Evolutionary conservation across 2,329 filamentous ascomycete genomes (phyloP), one percentile per base, ranked within the genome.

Genomic region (Microsporum canis): DNA sequence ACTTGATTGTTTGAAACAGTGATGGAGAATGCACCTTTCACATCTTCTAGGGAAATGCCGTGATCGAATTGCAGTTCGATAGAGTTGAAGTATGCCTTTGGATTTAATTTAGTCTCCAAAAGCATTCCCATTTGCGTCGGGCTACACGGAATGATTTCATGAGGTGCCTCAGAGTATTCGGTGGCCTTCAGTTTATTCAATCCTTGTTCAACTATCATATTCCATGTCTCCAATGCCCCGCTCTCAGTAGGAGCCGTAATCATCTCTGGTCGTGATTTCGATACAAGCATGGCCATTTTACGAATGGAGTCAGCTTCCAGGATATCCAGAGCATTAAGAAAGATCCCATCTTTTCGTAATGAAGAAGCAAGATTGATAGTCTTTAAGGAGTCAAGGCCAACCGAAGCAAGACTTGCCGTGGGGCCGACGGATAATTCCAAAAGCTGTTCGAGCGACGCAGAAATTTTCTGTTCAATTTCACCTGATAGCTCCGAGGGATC

Each of bases 91-190:
- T 96, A 96, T 5, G 85, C 79, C 55, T 73, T 74, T 1, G 78
- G 65, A 63, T 85, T 77, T 17, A 76, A 78, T 2, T 79, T 72
- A 0, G 89, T 91, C 73, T 95, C 89, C 0, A 83, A 79, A 14
- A 96, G 78, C 89, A 96, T 95, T 1, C 89, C 85, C 17, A 81
- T 76, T 67, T 96, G 91, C 7, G 94, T 77, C 12, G 85, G 80
- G 3, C 86, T 91, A 70, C 89, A 94, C 3, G 80, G 80, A 17
- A 82, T 68, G 3, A 83, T 71, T 31, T 75, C 73, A 17, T 76
- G 69, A 23, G 71, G 58, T 39, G 64, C 62, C 27, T 61, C 57
- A 8, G 38, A 59, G 38, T 69, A 57, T 1, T 66, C 68, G 4
- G 70, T 65, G 4, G 63, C 66, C 2, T 80, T 70, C n/a, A 85